Base-by-base conservation (phyloP, 176 grass and related monocot genomes). In the Avena eriantha region DNA sequence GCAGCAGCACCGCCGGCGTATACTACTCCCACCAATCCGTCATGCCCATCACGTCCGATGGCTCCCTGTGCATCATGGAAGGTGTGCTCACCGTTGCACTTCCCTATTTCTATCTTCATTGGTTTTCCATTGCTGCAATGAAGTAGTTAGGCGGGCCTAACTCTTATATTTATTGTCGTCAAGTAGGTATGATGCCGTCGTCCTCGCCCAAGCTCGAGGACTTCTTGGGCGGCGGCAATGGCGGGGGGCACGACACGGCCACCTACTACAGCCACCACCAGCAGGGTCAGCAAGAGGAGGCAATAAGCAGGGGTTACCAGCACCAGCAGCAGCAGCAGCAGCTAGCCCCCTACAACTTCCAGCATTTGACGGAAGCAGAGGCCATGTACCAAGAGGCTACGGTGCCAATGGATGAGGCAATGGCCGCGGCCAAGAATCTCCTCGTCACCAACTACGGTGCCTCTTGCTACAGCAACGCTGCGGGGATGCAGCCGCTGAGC, bases 141-240 rank as follows among this genome's bases (percentile, higher is more conserved):
- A 41, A 21, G 31, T 41, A 41, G 39, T 41, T 8, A 8, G 36
- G 36, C 36, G 36, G 36, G 36, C 36, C 36, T 41, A 41, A 41
- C 39, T 41, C 39, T 41, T 41, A 41, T 41, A 41, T 41, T 41
- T 41, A 41, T 41, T 41, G 39, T 6, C 39, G 39, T 77, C 59
- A 46, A 54, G 4, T 24, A 96, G 97, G 88, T 64, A 94, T 91
- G 88, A 87, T 95, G 90, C 63, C 93, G 65, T 88, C 88, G 64
- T 90, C 85, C 81, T 92, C 88, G 21, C 97, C 94, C n/a, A 99
- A 99, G 88, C 90, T 99, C 10, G 97, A 99, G 90, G 97, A 99
- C 68, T 99, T 99, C 94, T 91, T 99, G 88, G 94, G 97, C 13
- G 82, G 93, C 74, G 86, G 89, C 82, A 86, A 82, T 89, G 90